Percentiles rank a stretch among this genome's conserved stretches.
phyloP scores from a whole-genome alignment of 371 early-diverging fungal species.

The Lichtheimia ramosa region DNA sequence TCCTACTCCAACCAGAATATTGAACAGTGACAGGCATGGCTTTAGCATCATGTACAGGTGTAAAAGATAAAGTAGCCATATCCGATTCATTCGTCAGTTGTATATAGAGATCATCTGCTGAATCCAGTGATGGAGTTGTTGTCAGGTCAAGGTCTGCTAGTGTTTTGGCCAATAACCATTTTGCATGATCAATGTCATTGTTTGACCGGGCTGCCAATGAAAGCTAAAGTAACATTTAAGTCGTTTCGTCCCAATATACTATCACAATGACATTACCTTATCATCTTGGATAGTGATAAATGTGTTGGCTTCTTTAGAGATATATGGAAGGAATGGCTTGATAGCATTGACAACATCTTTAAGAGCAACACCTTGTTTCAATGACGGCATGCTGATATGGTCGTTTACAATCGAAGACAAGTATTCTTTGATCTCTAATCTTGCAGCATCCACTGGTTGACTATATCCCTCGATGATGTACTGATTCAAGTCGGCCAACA shows the following conservation, averaged over 20 bases:
- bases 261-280: conserved; percentile 14
- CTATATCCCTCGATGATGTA: conserved; percentile 28
- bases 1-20: conserved; percentile 30
- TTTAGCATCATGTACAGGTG: conserved; percentile 29
- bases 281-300: conserved; percentile 24
- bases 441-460: conserved; percentile 17
- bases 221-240: conserved; percentile 13
- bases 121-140: conserved; percentile 16
- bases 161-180: conserved; percentile 17
- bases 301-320: conserved; percentile 24
- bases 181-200: conserved; percentile 24
- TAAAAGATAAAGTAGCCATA: conserved; percentile 7
- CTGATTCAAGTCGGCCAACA: conserved; percentile 16
- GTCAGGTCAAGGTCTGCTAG: conserved; percentile 28
- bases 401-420: not conserved
- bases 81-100: not conserved
- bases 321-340: not conserved
- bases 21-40: conserved; percentile 28
- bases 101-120: conserved; percentile 19
- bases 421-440: not conserved
- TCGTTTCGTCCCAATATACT: not conserved
- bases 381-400: not conserved
- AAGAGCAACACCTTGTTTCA: not conserved
- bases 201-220: conserved; percentile 20
- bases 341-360: not conserved